Conservation (phyloP, 148 eudicot genomes). For the Suaeda aralocaspica region DNA sequence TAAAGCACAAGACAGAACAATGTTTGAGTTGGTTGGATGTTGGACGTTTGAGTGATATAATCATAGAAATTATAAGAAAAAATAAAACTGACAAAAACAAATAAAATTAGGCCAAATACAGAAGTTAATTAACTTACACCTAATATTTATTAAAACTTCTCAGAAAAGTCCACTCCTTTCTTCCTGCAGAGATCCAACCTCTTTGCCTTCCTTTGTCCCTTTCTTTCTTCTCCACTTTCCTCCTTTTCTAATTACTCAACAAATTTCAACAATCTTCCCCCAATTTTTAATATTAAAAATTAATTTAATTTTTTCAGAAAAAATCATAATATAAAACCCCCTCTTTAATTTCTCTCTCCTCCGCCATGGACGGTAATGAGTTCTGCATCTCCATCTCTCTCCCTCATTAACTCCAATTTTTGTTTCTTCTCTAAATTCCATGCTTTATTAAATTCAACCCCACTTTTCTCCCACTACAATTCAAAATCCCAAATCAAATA, state of each 20-base stretch:
- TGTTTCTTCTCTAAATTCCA: not conserved
- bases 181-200: conserved; percentile 8
- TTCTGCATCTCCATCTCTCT: conserved; percentile 10
- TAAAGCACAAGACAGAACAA: no score
- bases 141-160: no score
- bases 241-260: not conserved
- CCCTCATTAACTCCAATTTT: conserved; percentile 15
- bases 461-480: not conserved
- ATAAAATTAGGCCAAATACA: no score
- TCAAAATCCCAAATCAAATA: not conserved
- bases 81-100: no score
- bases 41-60: no score
- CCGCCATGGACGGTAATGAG: conserved; percentile 35
- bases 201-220: conserved; percentile 4
- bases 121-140: no score
- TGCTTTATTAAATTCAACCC: not conserved
- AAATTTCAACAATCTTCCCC: not conserved
- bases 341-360: conserved; percentile 24
- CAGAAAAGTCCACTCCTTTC: not conserved
- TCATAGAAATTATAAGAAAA: no score
- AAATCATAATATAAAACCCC: no score
- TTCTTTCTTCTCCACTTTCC: not conserved
- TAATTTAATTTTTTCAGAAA: no score
- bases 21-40: no score
- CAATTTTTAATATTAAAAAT: no score